Conservation (phyloP, 129 eudicot species). For the Mikania micrantha region DNA sequence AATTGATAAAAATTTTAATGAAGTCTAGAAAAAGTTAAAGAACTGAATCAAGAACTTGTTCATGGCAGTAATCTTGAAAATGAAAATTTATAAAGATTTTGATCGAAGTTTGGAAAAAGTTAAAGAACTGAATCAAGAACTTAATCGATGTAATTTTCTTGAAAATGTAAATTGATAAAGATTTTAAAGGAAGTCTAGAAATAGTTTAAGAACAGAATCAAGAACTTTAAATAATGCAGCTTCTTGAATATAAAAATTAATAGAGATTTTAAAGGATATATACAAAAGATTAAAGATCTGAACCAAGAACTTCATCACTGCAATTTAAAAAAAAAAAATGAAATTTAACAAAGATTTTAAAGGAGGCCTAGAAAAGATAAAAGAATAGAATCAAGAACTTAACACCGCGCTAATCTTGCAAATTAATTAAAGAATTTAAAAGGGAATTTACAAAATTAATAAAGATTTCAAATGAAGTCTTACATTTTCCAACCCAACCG, state of each 20-base stretch:
- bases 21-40: not conserved
- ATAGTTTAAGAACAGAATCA: not conserved
- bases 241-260: not conserved
- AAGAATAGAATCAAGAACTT: not conserved
- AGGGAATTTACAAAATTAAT: not conserved
- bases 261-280: not conserved
- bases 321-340: not conserved
- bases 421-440: too few species aligned
- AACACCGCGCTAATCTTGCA: too few species aligned
- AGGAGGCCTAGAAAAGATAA: not conserved
- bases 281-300: not conserved
- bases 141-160: not conserved
- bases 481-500: slow-evolving; percentile 93
- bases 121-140: not conserved
- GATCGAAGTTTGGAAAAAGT: not conserved
- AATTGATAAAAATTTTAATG: not conserved
- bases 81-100: not conserved
- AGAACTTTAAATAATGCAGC: too few species aligned
- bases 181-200: not conserved
- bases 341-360: not conserved
- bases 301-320: not conserved
- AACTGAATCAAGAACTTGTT: not conserved
- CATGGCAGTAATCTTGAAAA: too few species aligned
- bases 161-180: not conserved
- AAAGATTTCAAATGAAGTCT: not conserved